Conservation (phyloP, 257 asterid genomes). For the Solanum sejunctum region DNA sequence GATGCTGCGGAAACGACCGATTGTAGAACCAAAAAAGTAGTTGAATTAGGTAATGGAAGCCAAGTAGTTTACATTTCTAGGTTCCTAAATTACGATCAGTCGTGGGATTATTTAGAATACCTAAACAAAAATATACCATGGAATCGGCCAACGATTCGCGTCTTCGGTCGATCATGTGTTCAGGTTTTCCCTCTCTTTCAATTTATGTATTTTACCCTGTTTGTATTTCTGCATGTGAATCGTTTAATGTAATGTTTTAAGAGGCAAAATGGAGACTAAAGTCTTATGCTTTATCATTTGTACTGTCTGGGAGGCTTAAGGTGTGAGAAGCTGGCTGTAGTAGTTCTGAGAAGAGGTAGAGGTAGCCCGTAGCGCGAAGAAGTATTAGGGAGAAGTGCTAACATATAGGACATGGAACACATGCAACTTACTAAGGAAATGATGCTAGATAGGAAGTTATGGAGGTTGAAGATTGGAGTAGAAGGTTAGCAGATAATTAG, state of each 20-base stretch:
- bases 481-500: not conserved
- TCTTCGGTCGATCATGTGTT: slow-evolving; percentile 52
- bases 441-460: not conserved
- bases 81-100: slow-evolving; percentile 45
- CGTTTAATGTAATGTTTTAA: not conserved
- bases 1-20: not conserved
- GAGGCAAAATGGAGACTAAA: not conserved
- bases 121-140: slow-evolving; percentile 79
- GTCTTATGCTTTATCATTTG: not conserved
- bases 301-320: not conserved
- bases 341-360: not conserved
- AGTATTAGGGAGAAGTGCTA: not conserved
- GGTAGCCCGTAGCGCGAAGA: not conserved
- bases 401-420: not conserved
- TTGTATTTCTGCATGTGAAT: not conserved
- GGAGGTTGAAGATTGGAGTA: not conserved
- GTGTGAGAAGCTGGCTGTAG: not conserved
- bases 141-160: slow-evolving; percentile 85
- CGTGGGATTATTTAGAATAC: slow-evolving; percentile 68
- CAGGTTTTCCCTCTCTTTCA: slow-evolving; percentile 39
- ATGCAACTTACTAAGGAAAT: not conserved
- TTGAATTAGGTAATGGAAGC: slow-evolving; percentile 68
- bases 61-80: slow-evolving; percentile 39
- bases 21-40: not conserved
- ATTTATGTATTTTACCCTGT: not conserved